These are phyloP conservation scores for Pharnaceum exiguum DNA, from an alignment of 148 eudicot genomes.

Conservation along the genomic window DNA sequence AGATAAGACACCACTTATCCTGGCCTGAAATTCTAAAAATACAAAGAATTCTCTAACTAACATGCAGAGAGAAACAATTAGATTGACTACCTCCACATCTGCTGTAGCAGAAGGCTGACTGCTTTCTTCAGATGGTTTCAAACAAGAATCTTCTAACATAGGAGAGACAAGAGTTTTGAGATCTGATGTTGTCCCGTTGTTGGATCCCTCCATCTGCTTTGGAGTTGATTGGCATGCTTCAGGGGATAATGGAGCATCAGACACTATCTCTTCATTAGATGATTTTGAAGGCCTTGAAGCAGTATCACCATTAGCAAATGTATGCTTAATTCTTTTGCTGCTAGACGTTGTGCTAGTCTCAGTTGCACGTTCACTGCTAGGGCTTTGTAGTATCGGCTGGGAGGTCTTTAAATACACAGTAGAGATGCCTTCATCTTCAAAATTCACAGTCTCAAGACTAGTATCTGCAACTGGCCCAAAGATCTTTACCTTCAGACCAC, in stretches of 20 bases:
- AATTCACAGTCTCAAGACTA: slow-evolving; percentile 10
- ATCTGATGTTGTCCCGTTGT: slow-evolving; percentile 1
- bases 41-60: neutral
- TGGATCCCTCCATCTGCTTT: slow-evolving; percentile 2
- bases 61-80: neutral
- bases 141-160: slow-evolving; percentile 5
- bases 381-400: slow-evolving; percentile 16
- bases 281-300: slow-evolving; percentile 16
- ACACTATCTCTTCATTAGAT: slow-evolving; percentile 21
- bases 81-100: slow-evolving; percentile 13
- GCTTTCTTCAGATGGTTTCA: slow-evolving; percentile 17
- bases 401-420: slow-evolving; percentile 3
- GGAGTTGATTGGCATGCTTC: slow-evolving; percentile 11
- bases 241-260: slow-evolving; percentile 19
- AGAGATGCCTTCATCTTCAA: neutral
- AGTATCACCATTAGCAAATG: neutral
- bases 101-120: slow-evolving; percentile 16
- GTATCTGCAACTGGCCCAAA: slow-evolving; percentile 9
- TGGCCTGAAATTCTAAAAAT: no score
- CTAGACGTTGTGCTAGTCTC: neutral
- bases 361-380: slow-evolving; percentile 20
- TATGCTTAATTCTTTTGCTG: slow-evolving; percentile 17
- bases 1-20: no score
- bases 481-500: slow-evolving; percentile 15
- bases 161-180: slow-evolving; percentile 1